Percentiles rank a stretch among this genome's conserved stretches.
phyloP scores from a whole-genome alignment of 2,329 filamentous ascomycete genomes.

The Aspergillus uvarum region DNA sequence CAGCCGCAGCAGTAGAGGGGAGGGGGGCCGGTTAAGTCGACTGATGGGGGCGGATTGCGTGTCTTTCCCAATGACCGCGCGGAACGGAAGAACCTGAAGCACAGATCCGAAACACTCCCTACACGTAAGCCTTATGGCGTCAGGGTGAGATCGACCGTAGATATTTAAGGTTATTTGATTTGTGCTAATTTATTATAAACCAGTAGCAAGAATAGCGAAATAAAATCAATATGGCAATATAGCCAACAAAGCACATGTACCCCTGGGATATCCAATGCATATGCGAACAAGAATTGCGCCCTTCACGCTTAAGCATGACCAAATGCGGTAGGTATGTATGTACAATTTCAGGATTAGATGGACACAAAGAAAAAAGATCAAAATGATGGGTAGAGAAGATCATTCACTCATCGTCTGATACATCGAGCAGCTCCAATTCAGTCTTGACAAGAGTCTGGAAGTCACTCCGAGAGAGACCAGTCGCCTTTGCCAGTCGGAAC shows the following conservation, averaged over 20 bases:
- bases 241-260: background rate
- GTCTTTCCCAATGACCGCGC: slow-evolving; percentile 17
- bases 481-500: slow-evolving; percentile 59
- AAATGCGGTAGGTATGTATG: slow-evolving; percentile 15
- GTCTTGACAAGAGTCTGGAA: slow-evolving; percentile 60
- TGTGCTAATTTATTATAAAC: background rate
- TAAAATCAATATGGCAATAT: background rate
- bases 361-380: slow-evolving; percentile 4
- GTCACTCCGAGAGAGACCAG: slow-evolving; percentile 58
- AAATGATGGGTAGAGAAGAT: background rate
- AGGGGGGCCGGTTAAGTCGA: background rate
- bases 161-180: background rate
- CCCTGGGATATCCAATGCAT: slow-evolving; percentile 16
- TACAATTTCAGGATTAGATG: slow-evolving; percentile 22
- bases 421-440: slow-evolving; percentile 58
- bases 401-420: slow-evolving; percentile 50
- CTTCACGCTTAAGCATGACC: slow-evolving; percentile 17
- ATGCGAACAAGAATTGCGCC: slow-evolving; percentile 13
- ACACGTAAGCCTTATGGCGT: background rate
- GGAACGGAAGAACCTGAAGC: slow-evolving; percentile 25
- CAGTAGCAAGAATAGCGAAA: background rate
- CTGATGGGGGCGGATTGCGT: slow-evolving; percentile 22
- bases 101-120: slow-evolving; percentile 12
- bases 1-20: background rate
- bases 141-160: background rate